A percentile compares a stretch with the other conserved stretches of the same genome.
Evolutionary conservation across 176 grass and related monocot species (phyloP).

Genomic region (Microstegium vimineum): DNA sequence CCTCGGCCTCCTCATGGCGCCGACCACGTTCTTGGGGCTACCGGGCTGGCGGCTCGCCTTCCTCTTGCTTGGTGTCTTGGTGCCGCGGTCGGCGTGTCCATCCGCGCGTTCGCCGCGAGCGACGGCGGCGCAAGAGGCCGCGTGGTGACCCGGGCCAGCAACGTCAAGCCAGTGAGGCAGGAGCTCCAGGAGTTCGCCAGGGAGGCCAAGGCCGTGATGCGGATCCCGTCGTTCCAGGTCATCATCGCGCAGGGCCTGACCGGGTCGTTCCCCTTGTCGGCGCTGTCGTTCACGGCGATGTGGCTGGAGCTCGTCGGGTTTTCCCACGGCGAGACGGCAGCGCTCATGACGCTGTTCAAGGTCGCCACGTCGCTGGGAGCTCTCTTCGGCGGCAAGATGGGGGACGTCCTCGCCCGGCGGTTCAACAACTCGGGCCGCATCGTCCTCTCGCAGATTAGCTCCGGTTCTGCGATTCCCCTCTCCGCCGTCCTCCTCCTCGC

Average conservation of each 20-base stretch:
- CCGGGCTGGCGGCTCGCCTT: slow-evolving; percentile 45
- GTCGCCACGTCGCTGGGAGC: background rate
- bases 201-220: slow-evolving; percentile 59
- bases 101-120: slow-evolving; percentile 15
- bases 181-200: slow-evolving; percentile 46
- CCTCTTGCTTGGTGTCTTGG: slow-evolving; percentile 21
- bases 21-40: slow-evolving; percentile 21
- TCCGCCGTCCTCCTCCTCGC: background rate
- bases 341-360: slow-evolving; percentile 24
- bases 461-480: background rate
- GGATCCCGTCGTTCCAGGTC: slow-evolving; percentile 23
- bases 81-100: slow-evolving; percentile 22
- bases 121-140: background rate
- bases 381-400: slow-evolving; percentile 21
- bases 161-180: slow-evolving; percentile 9
- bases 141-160: background rate
- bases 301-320: slow-evolving; percentile 17
- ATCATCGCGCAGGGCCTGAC: slow-evolving; percentile 25
- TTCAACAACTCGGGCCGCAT: slow-evolving; percentile 4
- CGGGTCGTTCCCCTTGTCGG: slow-evolving; percentile 8
- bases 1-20: slow-evolving; percentile 38
- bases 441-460: slow-evolving; percentile 23
- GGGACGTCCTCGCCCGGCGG: slow-evolving; percentile 10
- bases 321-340: slow-evolving; percentile 24
- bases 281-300: slow-evolving; percentile 6